Conservation (phyloP, 2,329 filamentous ascomycete species). For the Dissoconium aciculare region DNA sequence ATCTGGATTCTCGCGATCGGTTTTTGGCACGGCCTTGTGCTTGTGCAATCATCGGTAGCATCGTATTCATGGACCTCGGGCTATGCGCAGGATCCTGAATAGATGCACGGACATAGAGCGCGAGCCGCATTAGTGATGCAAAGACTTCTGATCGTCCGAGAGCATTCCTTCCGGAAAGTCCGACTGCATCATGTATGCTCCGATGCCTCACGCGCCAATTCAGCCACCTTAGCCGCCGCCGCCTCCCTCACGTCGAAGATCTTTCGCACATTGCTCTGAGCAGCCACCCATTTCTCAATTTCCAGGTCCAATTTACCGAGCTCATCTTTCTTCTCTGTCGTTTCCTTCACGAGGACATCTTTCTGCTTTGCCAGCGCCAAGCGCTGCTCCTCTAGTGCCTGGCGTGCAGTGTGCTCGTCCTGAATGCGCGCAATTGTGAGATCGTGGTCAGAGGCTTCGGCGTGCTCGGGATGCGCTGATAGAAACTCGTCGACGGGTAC, state of each 20-base stretch:
- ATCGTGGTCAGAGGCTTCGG: constrained; percentile 57
- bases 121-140: too few species aligned
- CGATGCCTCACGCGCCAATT: too few species aligned
- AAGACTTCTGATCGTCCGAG: too few species aligned
- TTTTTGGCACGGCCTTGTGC: too few species aligned
- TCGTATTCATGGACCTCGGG: too few species aligned
- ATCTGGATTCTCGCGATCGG: too few species aligned
- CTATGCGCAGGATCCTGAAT: too few species aligned
- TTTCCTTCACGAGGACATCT: constrained; percentile 54
- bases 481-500: constrained; percentile 76
- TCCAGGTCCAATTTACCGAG: constrained; percentile 81
- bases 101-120: too few species aligned
- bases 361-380: constrained; percentile 49
- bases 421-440: constrained; percentile 84
- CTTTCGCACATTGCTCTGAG: constrained; percentile 16
- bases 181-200: too few species aligned
- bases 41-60: too few species aligned
- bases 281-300: constrained; percentile 43
- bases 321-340: constrained; percentile 88
- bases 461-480: constrained; percentile 56
- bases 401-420: constrained; percentile 72
- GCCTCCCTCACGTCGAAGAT: constrained; percentile 18
- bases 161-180: too few species aligned
- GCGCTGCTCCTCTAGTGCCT: constrained; percentile 70
- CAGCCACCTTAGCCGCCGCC: constrained; percentile 9